These are phyloP conservation scores for Truncatella angustata DNA, from an alignment of 2,329 filamentous ascomycete species.

Conservation along the genomic window DNA sequence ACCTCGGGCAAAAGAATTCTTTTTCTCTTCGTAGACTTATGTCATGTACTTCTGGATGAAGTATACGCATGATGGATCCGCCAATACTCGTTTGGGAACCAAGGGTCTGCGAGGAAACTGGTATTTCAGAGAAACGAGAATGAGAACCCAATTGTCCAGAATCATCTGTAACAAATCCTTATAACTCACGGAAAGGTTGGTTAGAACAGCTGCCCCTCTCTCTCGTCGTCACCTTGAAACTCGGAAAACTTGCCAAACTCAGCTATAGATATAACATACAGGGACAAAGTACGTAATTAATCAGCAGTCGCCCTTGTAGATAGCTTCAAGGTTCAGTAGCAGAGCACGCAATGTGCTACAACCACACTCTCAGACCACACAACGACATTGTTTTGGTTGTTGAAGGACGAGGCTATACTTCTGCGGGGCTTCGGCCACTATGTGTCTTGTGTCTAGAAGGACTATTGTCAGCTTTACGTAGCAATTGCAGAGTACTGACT, in stretches of 20 bases:
- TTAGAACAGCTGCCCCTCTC: conserved; percentile 15
- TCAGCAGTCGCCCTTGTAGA: conserved; percentile 19
- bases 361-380: conserved; percentile 26
- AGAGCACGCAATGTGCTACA: conserved; percentile 24
- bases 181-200: conserved; percentile 13
- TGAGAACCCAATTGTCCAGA: conserved; percentile 22
- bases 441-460: conserved; percentile 12
- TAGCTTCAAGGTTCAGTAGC: conserved; percentile 22
- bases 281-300: conserved; percentile 22
- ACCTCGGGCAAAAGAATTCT: conserved; percentile 17
- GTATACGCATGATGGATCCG: conserved; percentile 20
- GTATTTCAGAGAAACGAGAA: conserved; percentile 19
- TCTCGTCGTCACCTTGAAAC: conserved; percentile 20
- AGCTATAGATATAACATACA: conserved; percentile 25
- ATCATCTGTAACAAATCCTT: conserved; percentile 24
- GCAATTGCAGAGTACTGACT: neutral
- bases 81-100: conserved; percentile 18
- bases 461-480: neutral
- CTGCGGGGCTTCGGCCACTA: conserved; percentile 23
- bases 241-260: conserved; percentile 23
- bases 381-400: conserved; percentile 25
- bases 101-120: conserved; percentile 13
- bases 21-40: conserved; percentile 26
- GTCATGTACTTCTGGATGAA: conserved; percentile 27
- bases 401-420: conserved; percentile 24